Base-by-base conservation (phyloP, 2,329 filamentous ascomycete genomes). In the Colletotrichum sp. region DNA sequence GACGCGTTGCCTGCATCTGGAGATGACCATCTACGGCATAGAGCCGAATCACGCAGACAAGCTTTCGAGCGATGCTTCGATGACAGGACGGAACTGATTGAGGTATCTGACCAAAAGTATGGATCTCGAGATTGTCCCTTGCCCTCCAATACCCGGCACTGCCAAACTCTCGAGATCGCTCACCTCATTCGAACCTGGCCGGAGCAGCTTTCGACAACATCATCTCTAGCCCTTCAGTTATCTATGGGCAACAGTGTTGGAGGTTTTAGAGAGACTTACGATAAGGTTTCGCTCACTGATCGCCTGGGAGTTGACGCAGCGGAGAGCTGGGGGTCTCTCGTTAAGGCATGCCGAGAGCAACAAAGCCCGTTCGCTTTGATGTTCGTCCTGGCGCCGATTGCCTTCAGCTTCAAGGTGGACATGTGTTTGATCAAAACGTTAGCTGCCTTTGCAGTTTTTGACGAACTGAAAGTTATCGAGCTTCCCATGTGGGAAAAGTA, bases 311-410 rank as follows among this genome's bases (percentile, higher is more conserved):
- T 83, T 1, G 79, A 89, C 30, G 66, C 88, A 21, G 78, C 79
- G 9, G 39, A 80, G 4, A 81, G 87, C 36, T 90, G 87, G 87
- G 89, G 88, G 1, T 76, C 84, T 1, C 79, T 90, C 15, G 83
- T 86, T 2, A 83, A 82, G 39, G 80, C 83, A 5, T 88, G 85
- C 49, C 79, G 82, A 26, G 55, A 79, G 1, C 79, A 68, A 1
- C 32, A 80, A 13, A 82, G 85, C 26, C 78, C 75, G 13, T 86
- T 84, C 67, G 77, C 68, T 3, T 78, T 90, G 18, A 88, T 88
- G 81, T 90, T 90, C 68, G 74, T 88, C 0, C 82, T 90, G 12
- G 85, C 84, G 1, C 78, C 85, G 0, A 79, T 91, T n/a, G 83
- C 86, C 0, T 91, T 88, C 75, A 79, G 82, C 0, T 30, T 80